phyloP scores from a whole-genome alignment of 2,329 filamentous ascomycete genomes.

The Dactylella cylindrospora region DNA sequence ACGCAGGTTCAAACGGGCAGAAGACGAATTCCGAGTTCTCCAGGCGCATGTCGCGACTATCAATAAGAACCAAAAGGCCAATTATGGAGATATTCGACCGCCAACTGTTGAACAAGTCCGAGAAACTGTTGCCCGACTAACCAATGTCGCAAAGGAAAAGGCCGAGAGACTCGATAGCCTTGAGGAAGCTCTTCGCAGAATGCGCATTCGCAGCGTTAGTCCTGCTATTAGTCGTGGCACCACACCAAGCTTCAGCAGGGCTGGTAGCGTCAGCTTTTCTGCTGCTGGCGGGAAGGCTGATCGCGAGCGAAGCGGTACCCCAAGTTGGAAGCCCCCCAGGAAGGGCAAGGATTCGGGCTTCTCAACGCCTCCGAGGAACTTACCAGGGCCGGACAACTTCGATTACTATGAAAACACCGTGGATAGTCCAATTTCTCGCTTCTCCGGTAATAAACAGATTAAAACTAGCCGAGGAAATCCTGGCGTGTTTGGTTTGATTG shows the following conservation, averaged over 20 bases:
- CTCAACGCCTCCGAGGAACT: conserved; percentile 20
- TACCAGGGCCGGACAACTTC: conserved; percentile 38
- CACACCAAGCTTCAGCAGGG: conserved; percentile 32
- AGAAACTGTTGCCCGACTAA: conserved; percentile 33
- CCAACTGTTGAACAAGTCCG: conserved; percentile 39
- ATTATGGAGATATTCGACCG: conserved; percentile 34
- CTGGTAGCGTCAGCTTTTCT: conserved; percentile 33
- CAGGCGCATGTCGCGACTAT: conserved; percentile 29
- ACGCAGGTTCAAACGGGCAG: conserved; percentile 27
- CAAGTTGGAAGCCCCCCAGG: conserved; percentile 28
- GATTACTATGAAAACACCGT: conserved; percentile 43
- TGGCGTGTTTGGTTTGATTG: conserved; percentile 32
- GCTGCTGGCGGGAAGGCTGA: conserved; percentile 7
- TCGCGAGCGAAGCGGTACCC: conserved; percentile 22
- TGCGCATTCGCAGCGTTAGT: conserved; percentile 36
- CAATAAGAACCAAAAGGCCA: conserved; percentile 35
- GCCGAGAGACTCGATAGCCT: conserved; percentile 28
- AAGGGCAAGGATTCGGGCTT: conserved; percentile 19
- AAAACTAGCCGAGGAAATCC: conserved; percentile 10
- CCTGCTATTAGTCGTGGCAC: conserved; percentile 41
- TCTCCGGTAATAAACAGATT: conserved; percentile 7
- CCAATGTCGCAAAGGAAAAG: conserved; percentile 34
- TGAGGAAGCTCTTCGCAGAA: conserved; percentile 33
- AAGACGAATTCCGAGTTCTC: conserved; percentile 33
- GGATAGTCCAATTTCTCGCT: conserved; percentile 28